phyloP scores from a whole-genome alignment of 495 filamentous ascomycete species.

The Ramalina intermedia region DNA sequence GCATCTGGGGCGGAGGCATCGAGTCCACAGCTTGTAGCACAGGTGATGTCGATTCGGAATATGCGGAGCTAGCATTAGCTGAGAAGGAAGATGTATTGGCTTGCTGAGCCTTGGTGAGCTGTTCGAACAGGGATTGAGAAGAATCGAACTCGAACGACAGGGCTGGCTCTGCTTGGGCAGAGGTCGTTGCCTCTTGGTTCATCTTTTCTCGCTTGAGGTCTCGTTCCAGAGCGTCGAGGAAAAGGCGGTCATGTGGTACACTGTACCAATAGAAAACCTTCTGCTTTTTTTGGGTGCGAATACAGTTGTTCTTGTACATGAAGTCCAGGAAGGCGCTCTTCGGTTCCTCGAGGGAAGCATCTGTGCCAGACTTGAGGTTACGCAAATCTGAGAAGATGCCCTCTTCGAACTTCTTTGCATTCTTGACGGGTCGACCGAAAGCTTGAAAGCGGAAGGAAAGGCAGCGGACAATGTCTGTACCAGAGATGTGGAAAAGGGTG shows the following conservation, averaged over 20 bases:
- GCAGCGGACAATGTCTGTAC: slow-evolving; percentile 96
- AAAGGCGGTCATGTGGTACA: slow-evolving; percentile 92
- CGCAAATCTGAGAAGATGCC: slow-evolving; percentile 98
- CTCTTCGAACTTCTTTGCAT: slow-evolving; percentile 99
- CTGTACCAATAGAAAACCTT: slow-evolving; percentile 99
- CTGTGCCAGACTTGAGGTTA: slow-evolving; percentile 94
- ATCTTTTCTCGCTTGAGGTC: slow-evolving; percentile 99
- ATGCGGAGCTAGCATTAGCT: slow-evolving; percentile 63
- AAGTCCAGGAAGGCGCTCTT: slow-evolving; percentile 98
- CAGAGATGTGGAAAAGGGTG: slow-evolving; percentile 97
- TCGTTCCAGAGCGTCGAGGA: slow-evolving; percentile 91
- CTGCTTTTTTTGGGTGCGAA: slow-evolving; percentile 98
- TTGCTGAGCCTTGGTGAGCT: slow-evolving; percentile 98
- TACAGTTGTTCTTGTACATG: slow-evolving; percentile 99
- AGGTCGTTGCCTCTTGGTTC: slow-evolving; percentile 92
- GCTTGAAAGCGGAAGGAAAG: slow-evolving; percentile 97
- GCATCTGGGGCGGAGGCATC: slow-evolving; percentile 70
- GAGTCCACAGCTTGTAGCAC: slow-evolving; percentile 81
- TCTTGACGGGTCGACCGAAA: slow-evolving; percentile 95
- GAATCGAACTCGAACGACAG: slow-evolving; percentile 98
- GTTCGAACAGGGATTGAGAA: slow-evolving; percentile 96
- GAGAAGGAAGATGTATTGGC: slow-evolving; percentile 93
- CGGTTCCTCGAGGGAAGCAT: slow-evolving; percentile 97
- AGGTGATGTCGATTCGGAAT: slow-evolving; percentile 69
- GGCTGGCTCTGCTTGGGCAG: slow-evolving; percentile 90